Evolutionary conservation across 208 protist species (phyloP).

Genomic region (Leptomonas pyrrhocoris): DNA sequence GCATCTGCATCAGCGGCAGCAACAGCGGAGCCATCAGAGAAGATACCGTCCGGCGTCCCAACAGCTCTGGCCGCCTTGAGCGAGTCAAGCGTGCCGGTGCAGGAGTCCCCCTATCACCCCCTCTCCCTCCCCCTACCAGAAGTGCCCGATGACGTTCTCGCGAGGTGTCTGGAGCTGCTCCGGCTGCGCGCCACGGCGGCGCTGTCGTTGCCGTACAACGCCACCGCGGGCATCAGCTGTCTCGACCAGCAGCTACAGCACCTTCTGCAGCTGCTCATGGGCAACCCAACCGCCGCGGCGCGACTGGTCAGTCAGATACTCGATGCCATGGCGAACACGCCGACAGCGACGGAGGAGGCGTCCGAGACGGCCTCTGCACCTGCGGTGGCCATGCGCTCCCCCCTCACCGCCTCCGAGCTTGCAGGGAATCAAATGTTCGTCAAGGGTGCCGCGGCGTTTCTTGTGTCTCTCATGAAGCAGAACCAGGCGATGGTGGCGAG

Average conservation of each 20-base stretch:
- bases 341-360: constrained; percentile 19
- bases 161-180: constrained; percentile 29
- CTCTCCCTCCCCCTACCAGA: constrained; percentile 22
- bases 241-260: constrained; percentile 39
- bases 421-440: constrained; percentile 36
- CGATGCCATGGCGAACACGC: constrained; percentile 28
- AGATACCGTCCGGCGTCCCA: neutral
- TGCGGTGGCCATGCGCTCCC: neutral
- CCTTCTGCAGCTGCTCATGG: constrained; percentile 32
- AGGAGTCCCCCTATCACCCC: constrained; percentile 18
- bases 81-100: constrained; percentile 27
- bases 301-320: constrained; percentile 33
- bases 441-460: constrained; percentile 29
- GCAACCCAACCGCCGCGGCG: constrained; percentile 11
- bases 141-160: constrained; percentile 24
- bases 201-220: constrained; percentile 32
- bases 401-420: neutral
- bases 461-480: constrained; percentile 33
- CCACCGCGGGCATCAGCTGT: constrained; percentile 34
- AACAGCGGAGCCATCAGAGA: neutral
- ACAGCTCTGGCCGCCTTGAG: constrained; percentile 22
- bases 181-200: constrained; percentile 27
- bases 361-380: constrained; percentile 3
- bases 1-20: neutral
- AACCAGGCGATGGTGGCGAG: constrained; percentile 28